Evolutionary conservation across 345 rosid genomes (phyloP).

Genomic region (Linum tenue): DNA sequence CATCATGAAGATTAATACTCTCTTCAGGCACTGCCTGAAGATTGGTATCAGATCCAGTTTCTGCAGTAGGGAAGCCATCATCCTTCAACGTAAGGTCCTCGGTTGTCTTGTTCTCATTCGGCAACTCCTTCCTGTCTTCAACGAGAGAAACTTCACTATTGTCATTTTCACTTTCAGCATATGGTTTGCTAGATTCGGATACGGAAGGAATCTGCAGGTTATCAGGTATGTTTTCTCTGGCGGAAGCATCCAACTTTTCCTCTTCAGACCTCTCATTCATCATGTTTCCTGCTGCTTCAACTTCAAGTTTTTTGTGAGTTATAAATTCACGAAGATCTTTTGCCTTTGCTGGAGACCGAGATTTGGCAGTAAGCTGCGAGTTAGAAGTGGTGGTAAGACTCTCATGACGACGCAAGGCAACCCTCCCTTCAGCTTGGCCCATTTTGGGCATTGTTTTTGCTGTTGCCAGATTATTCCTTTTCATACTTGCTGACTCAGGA

Average conservation of each 20-base stretch:
- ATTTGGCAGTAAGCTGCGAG: slow-evolving; percentile 20
- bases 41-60: slow-evolving; percentile 21
- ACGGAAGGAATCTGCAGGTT: slow-evolving; percentile 17
- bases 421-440: slow-evolving; percentile 33
- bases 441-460: slow-evolving; percentile 26
- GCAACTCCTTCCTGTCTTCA: slow-evolving; percentile 29
- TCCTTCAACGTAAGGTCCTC: slow-evolving; percentile 20
- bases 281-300: slow-evolving; percentile 26
- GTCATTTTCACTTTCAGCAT: slow-evolving; percentile 30
- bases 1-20: too few relatives aligned
- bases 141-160: slow-evolving; percentile 32
- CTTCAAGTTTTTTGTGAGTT: slow-evolving; percentile 41
- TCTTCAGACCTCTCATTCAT: slow-evolving; percentile 44
- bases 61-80: slow-evolving; percentile 19
- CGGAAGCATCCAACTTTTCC: slow-evolving; percentile 35
- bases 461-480: slow-evolving; percentile 27
- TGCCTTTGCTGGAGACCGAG: slow-evolving; percentile 37
- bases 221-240: slow-evolving; percentile 28
- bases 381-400: slow-evolving; percentile 36
- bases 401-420: slow-evolving; percentile 28
- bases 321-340: slow-evolving; percentile 78
- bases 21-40: too few relatives aligned
- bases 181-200: slow-evolving; percentile 23
- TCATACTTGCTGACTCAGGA: slow-evolving; percentile 25
- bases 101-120: slow-evolving; percentile 17